These are phyloP conservation scores for Davidsoniella virescens DNA, from an alignment of 2,329 filamentous ascomycete genomes.

Conservation along the genomic window DNA sequence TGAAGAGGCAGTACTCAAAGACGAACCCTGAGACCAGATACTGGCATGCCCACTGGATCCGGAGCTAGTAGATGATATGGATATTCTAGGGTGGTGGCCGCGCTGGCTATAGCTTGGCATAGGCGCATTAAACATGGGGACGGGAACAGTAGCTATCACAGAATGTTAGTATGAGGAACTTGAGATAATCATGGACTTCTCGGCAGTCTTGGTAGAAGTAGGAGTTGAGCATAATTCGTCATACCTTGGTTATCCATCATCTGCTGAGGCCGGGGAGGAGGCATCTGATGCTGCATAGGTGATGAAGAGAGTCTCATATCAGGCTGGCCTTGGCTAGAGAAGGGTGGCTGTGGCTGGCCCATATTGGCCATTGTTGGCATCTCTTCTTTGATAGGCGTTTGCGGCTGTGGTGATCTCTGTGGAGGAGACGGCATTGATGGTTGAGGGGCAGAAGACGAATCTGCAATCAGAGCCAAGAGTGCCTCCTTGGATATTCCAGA, in stretches of 20 bases:
- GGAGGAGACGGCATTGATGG: slow-evolving; percentile 7
- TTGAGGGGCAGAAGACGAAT: slow-evolving; percentile 10
- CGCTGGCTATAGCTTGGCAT: slow-evolving; percentile 23
- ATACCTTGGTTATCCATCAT: slow-evolving; percentile 8
- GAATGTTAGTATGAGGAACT: slow-evolving; percentile 13
- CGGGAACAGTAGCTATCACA: slow-evolving; percentile 12
- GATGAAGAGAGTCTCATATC: slow-evolving; percentile 20
- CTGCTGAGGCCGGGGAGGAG: not conserved
- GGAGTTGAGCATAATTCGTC: not conserved
- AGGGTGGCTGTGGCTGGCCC: slow-evolving; percentile 9
- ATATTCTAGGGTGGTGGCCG: slow-evolving; percentile 25
- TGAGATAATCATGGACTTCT: too few species aligned
- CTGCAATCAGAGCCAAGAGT: slow-evolving; percentile 16
- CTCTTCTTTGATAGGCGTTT: slow-evolving; percentile 12
- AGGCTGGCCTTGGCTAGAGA: slow-evolving; percentile 12
- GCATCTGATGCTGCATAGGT: slow-evolving; percentile 19
- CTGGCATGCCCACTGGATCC: slow-evolving; percentile 33
- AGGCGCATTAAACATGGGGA: slow-evolving; percentile 20
- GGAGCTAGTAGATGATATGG: slow-evolving; percentile 34
- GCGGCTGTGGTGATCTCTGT: slow-evolving; percentile 13
- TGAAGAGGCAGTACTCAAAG: slow-evolving; percentile 17
- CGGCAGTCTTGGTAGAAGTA: not conserved
- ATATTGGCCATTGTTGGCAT: slow-evolving; percentile 13
- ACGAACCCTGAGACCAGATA: slow-evolving; percentile 25
- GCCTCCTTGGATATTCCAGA: slow-evolving; percentile 28